Conservation (phyloP, 2,329 filamentous ascomycete genomes). For the Ceratocystis destructans region DNA sequence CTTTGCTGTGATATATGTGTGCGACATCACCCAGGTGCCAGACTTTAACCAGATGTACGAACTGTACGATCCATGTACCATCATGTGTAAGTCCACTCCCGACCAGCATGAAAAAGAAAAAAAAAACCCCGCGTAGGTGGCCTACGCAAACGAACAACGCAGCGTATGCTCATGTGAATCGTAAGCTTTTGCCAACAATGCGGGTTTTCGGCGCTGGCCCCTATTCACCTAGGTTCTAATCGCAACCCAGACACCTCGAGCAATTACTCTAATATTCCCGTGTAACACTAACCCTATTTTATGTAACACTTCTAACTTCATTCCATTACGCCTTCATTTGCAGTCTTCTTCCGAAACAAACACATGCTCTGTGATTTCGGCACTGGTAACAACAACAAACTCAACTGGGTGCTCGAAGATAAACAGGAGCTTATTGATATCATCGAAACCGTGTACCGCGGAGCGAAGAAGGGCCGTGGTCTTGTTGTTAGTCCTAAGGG, state of each 20-base stretch:
- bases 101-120: not conserved
- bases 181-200: too few relatives aligned
- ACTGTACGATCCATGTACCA: slow-evolving; percentile 77
- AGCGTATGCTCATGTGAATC: too few relatives aligned
- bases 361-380: slow-evolving; percentile 98
- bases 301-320: not conserved
- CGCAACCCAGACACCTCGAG: too few relatives aligned
- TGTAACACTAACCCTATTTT: not conserved
- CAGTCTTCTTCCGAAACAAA: slow-evolving; percentile 83
- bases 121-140: not conserved
- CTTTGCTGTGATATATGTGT: slow-evolving; percentile 84
- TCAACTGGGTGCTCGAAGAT: slow-evolving; percentile 88
- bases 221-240: too few relatives aligned
- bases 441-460: slow-evolving; percentile 91
- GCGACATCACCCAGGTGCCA: slow-evolving; percentile 79
- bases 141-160: not conserved
- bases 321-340: not conserved
- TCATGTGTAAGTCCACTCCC: slow-evolving; percentile 53
- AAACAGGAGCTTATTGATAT: slow-evolving; percentile 99
- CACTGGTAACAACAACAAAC: slow-evolving; percentile 96
- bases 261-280: not conserved
- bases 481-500: slow-evolving; percentile 90
- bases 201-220: too few relatives aligned
- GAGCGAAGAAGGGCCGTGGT: slow-evolving; percentile 96
- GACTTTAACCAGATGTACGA: slow-evolving; percentile 97